Evolutionary conservation across 140 eudicot genomes (phyloP).

Genomic region (Oenanthe javanica): DNA sequence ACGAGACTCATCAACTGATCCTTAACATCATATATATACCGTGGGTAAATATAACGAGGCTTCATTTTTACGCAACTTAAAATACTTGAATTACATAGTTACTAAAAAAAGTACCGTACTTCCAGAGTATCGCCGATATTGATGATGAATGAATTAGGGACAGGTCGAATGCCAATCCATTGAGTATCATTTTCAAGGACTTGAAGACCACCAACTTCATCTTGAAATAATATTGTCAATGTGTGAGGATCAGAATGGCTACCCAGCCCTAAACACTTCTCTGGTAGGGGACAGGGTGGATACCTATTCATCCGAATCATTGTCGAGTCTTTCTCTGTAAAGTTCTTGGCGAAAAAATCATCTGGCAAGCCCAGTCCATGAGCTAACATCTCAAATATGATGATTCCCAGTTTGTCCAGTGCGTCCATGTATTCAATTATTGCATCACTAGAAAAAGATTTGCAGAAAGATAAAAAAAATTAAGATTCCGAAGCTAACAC

Average conservation of each 20-base stretch:
- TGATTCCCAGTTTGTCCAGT: constrained; percentile 1
- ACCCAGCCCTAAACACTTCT: constrained; percentile 1
- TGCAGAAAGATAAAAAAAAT: neutral
- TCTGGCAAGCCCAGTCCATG: constrained; percentile 4
- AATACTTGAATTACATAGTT: too few relatives aligned
- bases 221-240: constrained; percentile 21
- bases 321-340: constrained; percentile 14
- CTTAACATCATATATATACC: too few relatives aligned
- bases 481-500: neutral
- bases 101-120: neutral
- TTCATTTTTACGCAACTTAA: too few relatives aligned
- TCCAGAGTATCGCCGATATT: constrained; percentile 30
- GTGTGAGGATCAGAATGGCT: constrained; percentile 20
- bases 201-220: constrained; percentile 28
- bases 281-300: constrained; percentile 16
- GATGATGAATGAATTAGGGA: constrained; percentile 22
- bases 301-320: constrained; percentile 21
- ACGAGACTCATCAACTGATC: too few relatives aligned
- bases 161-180: constrained; percentile 23
- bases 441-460: neutral
- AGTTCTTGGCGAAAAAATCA: constrained; percentile 14
- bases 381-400: neutral
- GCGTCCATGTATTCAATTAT: neutral
- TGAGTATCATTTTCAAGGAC: constrained; percentile 15
- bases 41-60: neutral